Base-by-base conservation (phyloP, 164 flowering plant species). In the Sedum album region DNA sequence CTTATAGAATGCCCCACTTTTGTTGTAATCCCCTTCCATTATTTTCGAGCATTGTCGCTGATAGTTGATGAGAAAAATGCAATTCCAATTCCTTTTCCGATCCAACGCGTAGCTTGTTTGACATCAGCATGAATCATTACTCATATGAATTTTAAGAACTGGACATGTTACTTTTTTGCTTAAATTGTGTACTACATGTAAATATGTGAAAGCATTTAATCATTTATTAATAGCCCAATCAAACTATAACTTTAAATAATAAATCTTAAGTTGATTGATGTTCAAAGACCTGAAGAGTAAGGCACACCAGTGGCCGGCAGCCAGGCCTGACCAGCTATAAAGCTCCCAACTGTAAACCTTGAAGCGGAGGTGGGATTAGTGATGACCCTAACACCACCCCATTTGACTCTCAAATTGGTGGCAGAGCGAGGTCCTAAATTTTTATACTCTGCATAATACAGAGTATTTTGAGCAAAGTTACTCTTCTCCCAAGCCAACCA, bases 281-380 rank as follows among this genome's bases (percentile, higher is more conserved):
- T 65, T 86, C 82, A 86, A 11, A 86, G 74, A 0, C 87, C 91
- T 0, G 80, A 21, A 26, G 71, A 77, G 69, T 77, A 87, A 0
- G 88, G 88, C 20, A 87, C 84, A 0, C 88, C 84, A 25, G 87
- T 81, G 14, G 76, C 60, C 15, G 87, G 85, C 75, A 87, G 33
- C 91, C 91, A 87, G 1, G 85, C 70, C 53, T 57, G 31, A 5
- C 88, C 91, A 0, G 84, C 83, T 44, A 87, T 79, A n/a, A 87
- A 74, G 30, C 70, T 73, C 2, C 69, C 69, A 7, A 81, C 88
- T 4, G 86, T 82, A 71, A 82, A 87, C 38, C 44, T 48, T 0
- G 79, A 68, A 0, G 83, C 91, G 33, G 18, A 82, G 18, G 18
- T 71, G 0, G 79, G 26, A 57, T 74, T 79, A 0, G 70, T 82